Percentiles rank a stretch among this genome's conserved stretches.
Conservation (phyloP, 2,329 filamentous ascomycete species). For the Phialemonium atrogriseum region DNA sequence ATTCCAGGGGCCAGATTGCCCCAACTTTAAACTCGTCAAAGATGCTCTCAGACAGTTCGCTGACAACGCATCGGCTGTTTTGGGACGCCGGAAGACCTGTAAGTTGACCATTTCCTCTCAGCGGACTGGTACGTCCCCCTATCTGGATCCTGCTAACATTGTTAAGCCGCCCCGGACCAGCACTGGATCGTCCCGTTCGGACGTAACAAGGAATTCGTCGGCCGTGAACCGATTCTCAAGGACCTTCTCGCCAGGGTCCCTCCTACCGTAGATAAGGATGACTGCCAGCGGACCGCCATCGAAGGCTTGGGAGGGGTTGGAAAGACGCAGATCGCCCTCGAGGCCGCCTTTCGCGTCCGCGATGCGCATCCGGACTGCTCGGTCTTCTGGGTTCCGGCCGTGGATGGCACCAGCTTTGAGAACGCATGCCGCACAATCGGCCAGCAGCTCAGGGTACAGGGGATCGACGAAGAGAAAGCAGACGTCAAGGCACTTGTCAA, state of each 20-base stretch:
- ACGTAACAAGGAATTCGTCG: slow-evolving; percentile 17
- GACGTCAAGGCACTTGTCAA: slow-evolving; percentile 29
- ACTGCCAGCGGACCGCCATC: slow-evolving; percentile 17
- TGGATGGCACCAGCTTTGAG: slow-evolving; percentile 20
- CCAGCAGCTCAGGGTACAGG: slow-evolving; percentile 15
- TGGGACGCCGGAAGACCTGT: slow-evolving; percentile 5
- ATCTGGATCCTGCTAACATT: slow-evolving; percentile 2
- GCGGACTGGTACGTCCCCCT: slow-evolving; percentile 1
- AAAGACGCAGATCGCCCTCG: slow-evolving; percentile 30
- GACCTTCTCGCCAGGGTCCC: slow-evolving; percentile 9
- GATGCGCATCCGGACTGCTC: slow-evolving; percentile 20
- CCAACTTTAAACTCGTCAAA: slow-evolving; percentile 8
- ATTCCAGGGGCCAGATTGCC: slow-evolving; percentile 6
- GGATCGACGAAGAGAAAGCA: slow-evolving; percentile 21
- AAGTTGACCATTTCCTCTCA: slow-evolving; percentile 1
- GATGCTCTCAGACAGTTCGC: slow-evolving; percentile 5
- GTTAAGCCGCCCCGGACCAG: slow-evolving; percentile 2
- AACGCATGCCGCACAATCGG: slow-evolving; percentile 26
- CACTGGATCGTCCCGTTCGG: slow-evolving; percentile 14
- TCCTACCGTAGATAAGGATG: slow-evolving; percentile 5
- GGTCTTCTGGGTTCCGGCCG: slow-evolving; percentile 31
- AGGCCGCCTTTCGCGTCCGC: slow-evolving; percentile 20
- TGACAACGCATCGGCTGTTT: slow-evolving; percentile 4
- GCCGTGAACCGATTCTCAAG: slow-evolving; percentile 11
- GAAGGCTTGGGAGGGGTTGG: slow-evolving; percentile 25